phyloP scores from a whole-genome alignment of 2,329 filamentous ascomycete genomes.

The Penicillium sp. region DNA sequence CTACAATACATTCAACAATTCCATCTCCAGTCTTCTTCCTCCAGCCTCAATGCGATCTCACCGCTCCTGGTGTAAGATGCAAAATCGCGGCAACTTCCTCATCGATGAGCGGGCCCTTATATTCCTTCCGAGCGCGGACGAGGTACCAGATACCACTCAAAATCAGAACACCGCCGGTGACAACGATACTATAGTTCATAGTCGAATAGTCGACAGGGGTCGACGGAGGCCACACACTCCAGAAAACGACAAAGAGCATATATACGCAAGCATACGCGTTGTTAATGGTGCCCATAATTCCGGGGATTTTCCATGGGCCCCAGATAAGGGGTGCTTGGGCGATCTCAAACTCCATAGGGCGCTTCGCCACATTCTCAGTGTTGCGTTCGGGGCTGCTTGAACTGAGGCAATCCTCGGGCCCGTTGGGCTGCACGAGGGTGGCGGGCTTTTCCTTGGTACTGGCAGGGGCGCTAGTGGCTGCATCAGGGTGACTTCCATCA shows the following conservation, averaged over 20 bases:
- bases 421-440: slow-evolving; percentile 17
- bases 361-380: slow-evolving; percentile 8
- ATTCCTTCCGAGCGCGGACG: slow-evolving; percentile 43
- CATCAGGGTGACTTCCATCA: slow-evolving; percentile 20
- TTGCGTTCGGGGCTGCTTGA: slow-evolving; percentile 26
- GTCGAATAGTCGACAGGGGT: slow-evolving; percentile 34
- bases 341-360: slow-evolving; percentile 15
- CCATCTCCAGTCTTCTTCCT: neutral
- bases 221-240: slow-evolving; percentile 52
- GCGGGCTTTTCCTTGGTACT: slow-evolving; percentile 11
- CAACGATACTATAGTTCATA: slow-evolving; percentile 52
- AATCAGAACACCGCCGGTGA: slow-evolving; percentile 44
- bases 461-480: slow-evolving; percentile 6
- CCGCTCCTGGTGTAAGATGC: slow-evolving; percentile 16
- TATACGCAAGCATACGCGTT: slow-evolving; percentile 57
- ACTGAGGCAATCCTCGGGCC: slow-evolving; percentile 7
- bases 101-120: slow-evolving; percentile 48
- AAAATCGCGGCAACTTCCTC: slow-evolving; percentile 22
- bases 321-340: slow-evolving; percentile 43
- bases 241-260: slow-evolving; percentile 57
- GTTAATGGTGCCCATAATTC: slow-evolving; percentile 53
- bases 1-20: neutral
- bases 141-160: slow-evolving; percentile 52
- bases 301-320: slow-evolving; percentile 58
- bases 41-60: neutral